Conservation (phyloP, 768 basidiomycete genomes). For the Suillus luteus region DNA sequence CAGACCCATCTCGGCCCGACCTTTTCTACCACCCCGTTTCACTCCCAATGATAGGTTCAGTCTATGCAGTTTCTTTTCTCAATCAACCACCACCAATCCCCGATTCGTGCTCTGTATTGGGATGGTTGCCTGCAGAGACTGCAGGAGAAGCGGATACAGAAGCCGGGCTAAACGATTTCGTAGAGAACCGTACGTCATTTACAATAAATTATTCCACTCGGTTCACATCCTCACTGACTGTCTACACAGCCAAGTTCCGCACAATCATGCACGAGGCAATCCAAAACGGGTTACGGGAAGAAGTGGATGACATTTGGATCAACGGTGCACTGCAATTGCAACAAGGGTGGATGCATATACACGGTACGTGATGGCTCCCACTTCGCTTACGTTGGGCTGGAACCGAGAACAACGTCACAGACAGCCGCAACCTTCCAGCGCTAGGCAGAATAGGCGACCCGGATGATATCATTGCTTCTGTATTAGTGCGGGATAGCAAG, state of each 20-base stretch:
- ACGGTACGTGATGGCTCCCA: slow-evolving; percentile 40
- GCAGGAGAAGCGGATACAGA: slow-evolving; percentile 36
- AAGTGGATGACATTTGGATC: slow-evolving; percentile 64
- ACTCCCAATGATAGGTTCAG: slow-evolving; percentile 46
- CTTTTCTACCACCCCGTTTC: slow-evolving; percentile 69
- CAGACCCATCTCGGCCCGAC: slow-evolving; percentile 64
- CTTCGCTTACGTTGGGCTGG: not conserved
- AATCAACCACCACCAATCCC: slow-evolving; percentile 42
- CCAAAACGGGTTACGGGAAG: slow-evolving; percentile 52
- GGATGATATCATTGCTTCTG: slow-evolving; percentile 81
- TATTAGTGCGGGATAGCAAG: slow-evolving; percentile 70
- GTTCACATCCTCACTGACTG: not conserved
- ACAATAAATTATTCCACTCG: not conserved
- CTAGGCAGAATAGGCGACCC: slow-evolving; percentile 77
- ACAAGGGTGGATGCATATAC: slow-evolving; percentile 88
- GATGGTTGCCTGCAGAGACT: slow-evolving; percentile 58
- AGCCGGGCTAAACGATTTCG: slow-evolving; percentile 69
- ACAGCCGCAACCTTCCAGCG: slow-evolving; percentile 73
- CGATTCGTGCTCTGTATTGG: slow-evolving; percentile 58
- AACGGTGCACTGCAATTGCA: slow-evolving; percentile 66
- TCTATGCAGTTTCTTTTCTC: slow-evolving; percentile 70
- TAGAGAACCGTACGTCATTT: slow-evolving; percentile 61
- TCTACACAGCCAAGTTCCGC: slow-evolving; percentile 50
- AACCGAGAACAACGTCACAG: slow-evolving; percentile 36
- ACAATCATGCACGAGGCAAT: slow-evolving; percentile 62